A percentile compares a stretch with the other conserved stretches of the same genome.
Conservation (phyloP, 2,329 filamentous ascomycete species). For the Bertia moriformis region DNA sequence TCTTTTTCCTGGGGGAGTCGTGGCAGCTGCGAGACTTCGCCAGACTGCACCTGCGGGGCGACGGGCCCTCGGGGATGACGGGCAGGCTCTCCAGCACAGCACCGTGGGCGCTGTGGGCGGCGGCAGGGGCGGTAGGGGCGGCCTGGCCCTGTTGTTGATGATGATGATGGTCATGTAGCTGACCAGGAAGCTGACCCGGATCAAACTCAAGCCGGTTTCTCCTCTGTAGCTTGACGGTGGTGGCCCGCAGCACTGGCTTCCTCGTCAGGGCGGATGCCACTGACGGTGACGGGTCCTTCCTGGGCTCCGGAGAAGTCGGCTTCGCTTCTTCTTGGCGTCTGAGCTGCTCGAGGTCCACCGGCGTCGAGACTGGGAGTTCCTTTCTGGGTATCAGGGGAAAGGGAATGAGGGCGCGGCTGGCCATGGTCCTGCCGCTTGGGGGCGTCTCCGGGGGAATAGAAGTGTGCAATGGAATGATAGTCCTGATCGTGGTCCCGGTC, state of each 20-base stretch:
- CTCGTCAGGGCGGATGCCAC: background rate
- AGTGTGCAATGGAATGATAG: background rate
- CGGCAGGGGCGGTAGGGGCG: background rate
- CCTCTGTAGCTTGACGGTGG: conserved; percentile 36
- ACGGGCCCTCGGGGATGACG: conserved; percentile 33
- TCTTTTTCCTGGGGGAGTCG: conserved; percentile 9
- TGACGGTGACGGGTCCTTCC: too few species aligned
- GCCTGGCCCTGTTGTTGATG: too few species aligned
- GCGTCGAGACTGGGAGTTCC: background rate
- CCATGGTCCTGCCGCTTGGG: too few species aligned
- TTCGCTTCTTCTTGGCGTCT: background rate
- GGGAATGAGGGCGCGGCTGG: background rate
- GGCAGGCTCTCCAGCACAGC: conserved; percentile 26
- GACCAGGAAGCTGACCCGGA: conserved; percentile 6
- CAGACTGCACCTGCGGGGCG: conserved; percentile 20
- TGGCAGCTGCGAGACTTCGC: conserved; percentile 17
- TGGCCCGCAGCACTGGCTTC: background rate
- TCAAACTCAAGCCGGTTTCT: conserved; percentile 17
- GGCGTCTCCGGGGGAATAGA: background rate
- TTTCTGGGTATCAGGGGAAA: background rate
- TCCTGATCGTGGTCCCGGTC: background rate
- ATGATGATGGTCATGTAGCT: background rate
- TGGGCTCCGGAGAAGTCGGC: background rate
- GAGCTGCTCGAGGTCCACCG: background rate
- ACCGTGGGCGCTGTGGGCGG: conserved; percentile 10